Conservation (phyloP, 2,329 filamentous ascomycete genomes). For the Elsinoe batatas region DNA sequence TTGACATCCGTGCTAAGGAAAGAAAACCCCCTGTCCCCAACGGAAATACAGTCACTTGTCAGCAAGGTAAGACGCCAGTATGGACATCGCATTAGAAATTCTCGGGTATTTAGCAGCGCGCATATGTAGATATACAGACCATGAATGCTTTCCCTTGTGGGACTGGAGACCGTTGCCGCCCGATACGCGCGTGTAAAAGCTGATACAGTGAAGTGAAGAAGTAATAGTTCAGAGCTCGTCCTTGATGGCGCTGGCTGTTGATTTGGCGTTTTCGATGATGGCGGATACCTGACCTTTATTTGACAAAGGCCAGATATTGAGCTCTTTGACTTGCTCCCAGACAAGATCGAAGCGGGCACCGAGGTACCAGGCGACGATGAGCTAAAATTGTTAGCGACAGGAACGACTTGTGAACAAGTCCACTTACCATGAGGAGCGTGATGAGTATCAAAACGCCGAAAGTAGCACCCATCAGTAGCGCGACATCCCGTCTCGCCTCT, state of each 20-base stretch:
- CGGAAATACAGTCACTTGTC: constrained; percentile 1
- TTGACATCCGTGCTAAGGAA: constrained; percentile 93
- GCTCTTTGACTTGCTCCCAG: constrained; percentile 44
- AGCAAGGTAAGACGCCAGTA: background rate
- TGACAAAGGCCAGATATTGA: constrained; percentile 35
- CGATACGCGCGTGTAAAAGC: background rate
- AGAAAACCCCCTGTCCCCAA: constrained; percentile 7
- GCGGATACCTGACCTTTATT: constrained; percentile 17
- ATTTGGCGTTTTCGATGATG: constrained; percentile 12
- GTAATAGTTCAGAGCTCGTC: constrained; percentile 21
- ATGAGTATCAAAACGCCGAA: constrained; percentile 61
- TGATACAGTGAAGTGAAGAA: background rate
- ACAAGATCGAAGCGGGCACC: constrained; percentile 75
- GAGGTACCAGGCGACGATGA: constrained; percentile 66
- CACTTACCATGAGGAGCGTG: constrained; percentile 67
- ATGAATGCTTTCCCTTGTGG: background rate
- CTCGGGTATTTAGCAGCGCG: constrained; percentile 5
- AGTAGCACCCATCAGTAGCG: constrained; percentile 57
- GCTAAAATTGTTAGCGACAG: constrained; percentile 38
- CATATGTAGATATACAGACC: constrained; percentile 12
- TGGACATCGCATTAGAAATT: constrained; percentile 12
- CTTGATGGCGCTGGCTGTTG: constrained; percentile 18
- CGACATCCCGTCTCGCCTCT: constrained; percentile 45
- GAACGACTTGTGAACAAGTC: background rate
- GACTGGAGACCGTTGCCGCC: constrained; percentile 3